Base-by-base conservation (phyloP, 345 rosid genomes). In the Salix exigua region DNA sequence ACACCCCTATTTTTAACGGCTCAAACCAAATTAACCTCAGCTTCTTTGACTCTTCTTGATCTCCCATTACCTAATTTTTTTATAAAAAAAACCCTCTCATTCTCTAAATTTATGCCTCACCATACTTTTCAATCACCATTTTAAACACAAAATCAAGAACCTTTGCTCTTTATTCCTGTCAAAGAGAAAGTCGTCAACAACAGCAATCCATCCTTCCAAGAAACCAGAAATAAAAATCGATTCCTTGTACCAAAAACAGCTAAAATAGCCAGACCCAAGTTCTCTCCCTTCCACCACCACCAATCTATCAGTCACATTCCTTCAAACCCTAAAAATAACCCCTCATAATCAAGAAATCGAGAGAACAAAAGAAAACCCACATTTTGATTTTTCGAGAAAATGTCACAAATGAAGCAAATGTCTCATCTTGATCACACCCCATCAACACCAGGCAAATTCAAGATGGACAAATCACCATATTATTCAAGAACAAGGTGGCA, bases 401-500 rank as follows among this genome's bases (percentile, higher is more conserved):
- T 88, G 90, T 91, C 95, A 33, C 37, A 33, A 33, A 33, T 33
- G 37, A 33, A 33, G 37, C 37, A 33, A 33, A 33, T 88, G 91
- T 91, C 95, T 26, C 94, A 91, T 80, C 97, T 86, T 80, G 94
- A 94, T 73, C 80, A 91, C 82, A 87, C 77, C 65, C 97, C 98
- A 12, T 92, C 97, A 48, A 92, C 97, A 44, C 94, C 96, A 2
- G 98, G 97, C 51, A 94, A 94, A 75, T 92, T 94, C 94, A 94
- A 94, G 92, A 92, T 94, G 90, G 98, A 94, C 28, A 94, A 91
- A 82, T 88, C 97, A 11, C 82, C 94, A 0, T 91, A 87, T 82
- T 78, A 78, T 18, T 79, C 81, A 75, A 87, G 94, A 19, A 48
- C 86, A 72, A 81, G 97, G 77, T 88, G 91, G 86, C 98, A 93